Evolutionary conservation across 441 rosid species (phyloP), one percentile per base, ranked within the genome.

Genomic region (Viola pubescens): DNA sequence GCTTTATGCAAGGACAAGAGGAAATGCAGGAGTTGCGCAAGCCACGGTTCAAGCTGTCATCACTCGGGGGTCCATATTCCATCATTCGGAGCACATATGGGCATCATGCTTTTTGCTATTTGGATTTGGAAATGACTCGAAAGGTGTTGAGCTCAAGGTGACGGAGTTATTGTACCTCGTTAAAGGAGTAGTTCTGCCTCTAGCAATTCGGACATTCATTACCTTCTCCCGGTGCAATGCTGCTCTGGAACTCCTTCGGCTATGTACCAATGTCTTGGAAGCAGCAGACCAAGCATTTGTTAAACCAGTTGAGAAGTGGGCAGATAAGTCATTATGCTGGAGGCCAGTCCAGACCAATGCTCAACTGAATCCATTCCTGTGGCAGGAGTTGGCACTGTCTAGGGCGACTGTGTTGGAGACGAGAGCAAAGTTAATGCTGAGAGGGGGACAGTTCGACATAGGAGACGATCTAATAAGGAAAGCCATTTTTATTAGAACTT

Each of bases 321-420:
- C 82, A 60, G 94, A 92, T 60, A 86, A 75, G 52, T 84, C 98
- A 12, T 82, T 84, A n/a, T 92, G 98, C 66, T 89, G 97, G 92
- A 78, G 91, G 67, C 94, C 97, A 0, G 71, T 84, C 57, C 87
- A 76, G 75, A 87, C 96, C 0, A 84, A 79, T 13, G 98, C 98
- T 5, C 92, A 89, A 74, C 65, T 89, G 63, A 86, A 92, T 80
- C 98, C 98, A 6, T 73, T 65, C 47, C 84, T 92, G 5, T 92
- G 97, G 97, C 86, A 89, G 82, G 97, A 92, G 49, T 81, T 92
- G 58, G 98, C 97, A 1, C 69, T 92, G 6, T 67, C 79, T 16
- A 83, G 97, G 74, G 98, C 97, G 53, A 81, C 84, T 0, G 96
- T 92, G 70, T 81, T 92, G 34, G 98, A 89, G 74, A 87, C 92